Percentiles rank a stretch among this genome's conserved stretches.
Evolutionary conservation across 2,329 filamentous ascomycete genomes (phyloP).

Genomic region (Phaeosphaeriaceae sp.): DNA sequence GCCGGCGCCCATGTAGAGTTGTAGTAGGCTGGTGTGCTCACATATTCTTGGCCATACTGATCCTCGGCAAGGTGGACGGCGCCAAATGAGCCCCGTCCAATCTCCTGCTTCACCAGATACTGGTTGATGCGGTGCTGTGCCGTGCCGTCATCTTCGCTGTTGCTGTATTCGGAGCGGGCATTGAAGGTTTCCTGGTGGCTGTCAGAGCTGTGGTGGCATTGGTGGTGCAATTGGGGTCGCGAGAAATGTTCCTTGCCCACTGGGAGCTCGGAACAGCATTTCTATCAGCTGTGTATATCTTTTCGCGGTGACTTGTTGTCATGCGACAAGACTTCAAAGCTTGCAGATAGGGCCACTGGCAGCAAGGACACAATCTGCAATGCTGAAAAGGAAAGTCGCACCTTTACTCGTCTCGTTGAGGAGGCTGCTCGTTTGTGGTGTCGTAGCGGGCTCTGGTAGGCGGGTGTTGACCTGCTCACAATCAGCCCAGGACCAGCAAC

Average conservation of each 20-base stretch:
- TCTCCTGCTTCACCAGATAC: constrained; percentile 92
- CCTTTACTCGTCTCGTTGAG: constrained; percentile 69
- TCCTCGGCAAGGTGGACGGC: constrained; percentile 90
- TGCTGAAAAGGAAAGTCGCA: constrained; percentile 32
- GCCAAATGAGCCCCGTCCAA: constrained; percentile 95
- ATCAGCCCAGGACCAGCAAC: constrained; percentile 22
- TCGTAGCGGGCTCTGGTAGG: constrained; percentile 69
- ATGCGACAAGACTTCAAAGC: not conserved
- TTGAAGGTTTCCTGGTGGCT: constrained; percentile 81
- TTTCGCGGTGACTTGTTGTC: not conserved
- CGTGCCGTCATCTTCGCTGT: constrained; percentile 81
- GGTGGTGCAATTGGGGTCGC: not conserved
- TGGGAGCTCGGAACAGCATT: not conserved
- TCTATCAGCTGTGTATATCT: not conserved
- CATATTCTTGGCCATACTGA: constrained; percentile 92
- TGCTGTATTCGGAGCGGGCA: constrained; percentile 85
- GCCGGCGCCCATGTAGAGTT: constrained; percentile 1
- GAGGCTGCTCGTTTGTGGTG: constrained; percentile 71
- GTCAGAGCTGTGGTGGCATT: not conserved
- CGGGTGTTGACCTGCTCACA: constrained; percentile 60
- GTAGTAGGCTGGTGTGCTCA: constrained; percentile 59
- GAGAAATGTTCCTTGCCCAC: not conserved
- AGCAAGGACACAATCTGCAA: not conserved
- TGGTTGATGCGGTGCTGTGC: constrained; percentile 92
- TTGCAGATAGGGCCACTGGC: not conserved